Conservation (phyloP, 495 filamentous ascomycete species). For the Penicillium soppii region DNA sequence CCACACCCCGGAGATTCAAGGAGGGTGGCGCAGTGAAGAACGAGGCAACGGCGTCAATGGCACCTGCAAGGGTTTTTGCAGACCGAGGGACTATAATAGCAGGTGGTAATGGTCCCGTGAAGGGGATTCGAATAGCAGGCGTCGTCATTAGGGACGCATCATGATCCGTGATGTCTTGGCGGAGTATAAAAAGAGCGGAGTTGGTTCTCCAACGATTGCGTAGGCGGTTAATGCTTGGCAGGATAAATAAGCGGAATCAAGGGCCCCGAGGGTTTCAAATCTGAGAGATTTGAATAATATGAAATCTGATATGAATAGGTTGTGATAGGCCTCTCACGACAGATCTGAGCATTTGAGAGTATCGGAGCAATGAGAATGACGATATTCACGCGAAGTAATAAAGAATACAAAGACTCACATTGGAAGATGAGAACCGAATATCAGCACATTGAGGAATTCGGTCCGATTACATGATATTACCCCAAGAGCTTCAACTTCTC, state of each 20-base stretch:
- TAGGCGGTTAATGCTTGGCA: slow-evolving; percentile 5
- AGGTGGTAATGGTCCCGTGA: slow-evolving; percentile 78
- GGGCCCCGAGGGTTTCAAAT: background rate
- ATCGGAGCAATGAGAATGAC: slow-evolving; percentile 3
- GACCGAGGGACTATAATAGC: slow-evolving; percentile 70
- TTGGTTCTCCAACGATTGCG: slow-evolving; percentile 6
- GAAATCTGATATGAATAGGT: background rate
- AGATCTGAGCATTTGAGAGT: background rate
- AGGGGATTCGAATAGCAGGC: slow-evolving; percentile 84
- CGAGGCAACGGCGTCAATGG: slow-evolving; percentile 68
- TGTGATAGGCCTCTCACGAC: background rate
- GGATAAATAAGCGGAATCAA: background rate
- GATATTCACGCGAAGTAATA: background rate
- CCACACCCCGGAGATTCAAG: slow-evolving; percentile 43
- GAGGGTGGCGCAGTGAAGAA: slow-evolving; percentile 67
- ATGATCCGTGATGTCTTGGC: slow-evolving; percentile 9
- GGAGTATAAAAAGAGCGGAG: background rate
- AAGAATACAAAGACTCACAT: slow-evolving; percentile 1
- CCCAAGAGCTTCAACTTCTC: background rate
- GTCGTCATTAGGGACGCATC: slow-evolving; percentile 56
- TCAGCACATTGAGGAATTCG: slow-evolving; percentile 21
- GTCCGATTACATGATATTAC: slow-evolving; percentile 28
- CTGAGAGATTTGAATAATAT: background rate
- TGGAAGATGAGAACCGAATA: slow-evolving; percentile 7
- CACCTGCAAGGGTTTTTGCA: slow-evolving; percentile 67